Percentiles rank a stretch among this genome's conserved stretches.
These are phyloP conservation scores for Biscutella laevigata DNA, from an alignment of 441 rosid species.

Conservation along the genomic window DNA sequence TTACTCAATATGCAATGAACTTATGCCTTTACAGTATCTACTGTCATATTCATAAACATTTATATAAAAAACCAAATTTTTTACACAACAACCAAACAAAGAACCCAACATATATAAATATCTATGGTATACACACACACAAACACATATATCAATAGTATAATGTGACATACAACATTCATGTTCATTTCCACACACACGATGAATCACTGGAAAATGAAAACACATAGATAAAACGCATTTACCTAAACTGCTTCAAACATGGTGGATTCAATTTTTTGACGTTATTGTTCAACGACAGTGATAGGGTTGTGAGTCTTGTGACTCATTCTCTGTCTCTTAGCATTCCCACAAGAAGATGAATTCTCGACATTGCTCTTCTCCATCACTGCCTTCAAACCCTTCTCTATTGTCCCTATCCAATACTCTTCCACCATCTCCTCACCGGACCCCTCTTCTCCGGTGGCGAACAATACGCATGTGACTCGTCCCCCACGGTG, in stretches of 20 bases:
- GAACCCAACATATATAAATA: conserved; percentile 19
- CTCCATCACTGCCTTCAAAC: conserved; percentile 84
- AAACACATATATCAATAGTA: conserved; percentile 17
- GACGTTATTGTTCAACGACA: conserved; percentile 22
- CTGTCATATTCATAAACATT: too few species aligned
- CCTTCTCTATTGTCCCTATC: conserved; percentile 76
- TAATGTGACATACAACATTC: conserved; percentile 17
- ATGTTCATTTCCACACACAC: conserved; percentile 6
- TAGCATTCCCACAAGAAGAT: conserved; percentile 66
- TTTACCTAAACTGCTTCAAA: conserved; percentile 23
- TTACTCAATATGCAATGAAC: too few species aligned
- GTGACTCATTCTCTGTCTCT: conserved; percentile 75
- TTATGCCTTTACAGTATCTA: too few species aligned
- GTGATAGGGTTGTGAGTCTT: conserved; percentile 39
- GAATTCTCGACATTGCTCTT: conserved; percentile 56
- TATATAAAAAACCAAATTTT: too few species aligned
- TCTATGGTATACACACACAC: conserved; percentile 22
- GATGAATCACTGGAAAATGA: conserved; percentile 3
- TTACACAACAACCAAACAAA: conserved; percentile 17
- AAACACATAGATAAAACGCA: background rate
- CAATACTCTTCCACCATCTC: conserved; percentile 42
- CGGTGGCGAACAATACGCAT: conserved; percentile 77
- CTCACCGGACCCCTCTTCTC: conserved; percentile 45
- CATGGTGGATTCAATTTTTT: too few species aligned
- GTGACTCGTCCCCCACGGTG: conserved; percentile 84